Evolutionary conservation across 805 yeast species (phyloP), one percentile per base, ranked within the genome.

Genomic region (Zygotorulaspora danielsina): DNA sequence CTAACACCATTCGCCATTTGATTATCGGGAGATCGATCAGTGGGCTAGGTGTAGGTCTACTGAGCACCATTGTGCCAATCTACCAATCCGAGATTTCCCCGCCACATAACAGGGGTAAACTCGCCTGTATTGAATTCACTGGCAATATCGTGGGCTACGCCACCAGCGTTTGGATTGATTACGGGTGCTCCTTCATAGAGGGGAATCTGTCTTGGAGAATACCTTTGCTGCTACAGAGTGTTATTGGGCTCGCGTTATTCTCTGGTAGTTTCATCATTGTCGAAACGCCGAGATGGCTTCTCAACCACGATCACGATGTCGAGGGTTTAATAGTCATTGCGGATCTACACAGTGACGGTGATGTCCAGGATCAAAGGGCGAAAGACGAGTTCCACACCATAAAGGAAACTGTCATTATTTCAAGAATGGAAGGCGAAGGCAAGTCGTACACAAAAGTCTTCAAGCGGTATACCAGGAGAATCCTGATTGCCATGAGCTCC

Each of bases 41-140:
- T 27, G 96, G 96, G 12, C 50, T 86, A n/a, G 95, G 95, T 2
- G 89, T 87, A 18, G 96, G 96, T 3, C 66, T 87, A 38, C 66
- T 87, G 32, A 79, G 89, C 18, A 81, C 94, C 6, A 81, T 87
- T 46, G 89, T 87, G 8, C 95, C 95, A 1, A 79, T 85, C 35
- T 87, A 85, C 62, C 95, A 86, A 59, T 79, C 89, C 35, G 96
- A 87, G 57, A 84, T 88, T 35, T 78, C 89, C 5, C 96, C 96
- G 1, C 82, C 88, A 17, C 84, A 84, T 54, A 44, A 84, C 50
- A 72, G 96, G 55, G 96, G 96, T 2, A 75, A 78, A 53, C 68
- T 86, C 38, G 95, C 90, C 3, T 84, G 95, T 57, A 82, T 86
- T 25, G 94, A 87, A 57, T 88, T 86, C 62, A 81, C 94, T 0